Conservation (phyloP, 768 basidiomycete species). For the Auriscalpium vulgare region DNA sequence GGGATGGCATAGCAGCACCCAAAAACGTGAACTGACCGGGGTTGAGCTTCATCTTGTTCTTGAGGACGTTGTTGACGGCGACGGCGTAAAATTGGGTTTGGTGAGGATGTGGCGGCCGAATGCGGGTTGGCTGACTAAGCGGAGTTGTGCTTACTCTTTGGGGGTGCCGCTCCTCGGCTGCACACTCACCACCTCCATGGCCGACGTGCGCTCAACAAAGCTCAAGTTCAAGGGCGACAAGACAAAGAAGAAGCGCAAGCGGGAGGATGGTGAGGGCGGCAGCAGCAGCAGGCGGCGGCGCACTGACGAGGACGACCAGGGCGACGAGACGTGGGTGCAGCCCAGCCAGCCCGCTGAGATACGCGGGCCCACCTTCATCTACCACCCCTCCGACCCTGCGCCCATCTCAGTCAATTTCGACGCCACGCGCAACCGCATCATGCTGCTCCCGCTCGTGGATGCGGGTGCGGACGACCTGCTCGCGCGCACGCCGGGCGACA, state of each 20-base stretch:
- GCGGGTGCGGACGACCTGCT: constrained; percentile 49
- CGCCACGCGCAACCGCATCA: constrained; percentile 63
- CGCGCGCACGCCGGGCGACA: constrained; percentile 68
- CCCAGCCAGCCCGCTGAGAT: constrained; percentile 67
- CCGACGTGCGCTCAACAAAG: constrained; percentile 58
- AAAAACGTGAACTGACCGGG: constrained; percentile 52
- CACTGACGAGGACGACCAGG: constrained; percentile 51
- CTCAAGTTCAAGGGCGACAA: constrained; percentile 90
- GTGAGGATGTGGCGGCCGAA: background rate
- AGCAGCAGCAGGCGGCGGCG: constrained; percentile 38
- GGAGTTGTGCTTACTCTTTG: too few species aligned
- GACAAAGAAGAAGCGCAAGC: constrained; percentile 72
- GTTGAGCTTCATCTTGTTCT: constrained; percentile 78
- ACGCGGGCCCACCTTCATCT: constrained; percentile 81
- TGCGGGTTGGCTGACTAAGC: too few species aligned
- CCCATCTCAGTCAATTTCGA: constrained; percentile 75
- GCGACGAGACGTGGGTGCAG: constrained; percentile 72
- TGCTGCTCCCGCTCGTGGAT: constrained; percentile 59
- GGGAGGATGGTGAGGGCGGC: constrained; percentile 43
- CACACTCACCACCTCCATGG: too few species aligned
- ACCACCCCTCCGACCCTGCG: constrained; percentile 74
- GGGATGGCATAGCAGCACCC: constrained; percentile 14
- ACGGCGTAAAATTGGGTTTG: constrained; percentile 24
- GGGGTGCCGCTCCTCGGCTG: too few species aligned
- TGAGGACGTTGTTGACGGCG: constrained; percentile 43